A percentile compares a stretch with the other conserved stretches of the same genome.
Conservation (phyloP, 306 rosid genomes). For the Clitoria ternatea region DNA sequence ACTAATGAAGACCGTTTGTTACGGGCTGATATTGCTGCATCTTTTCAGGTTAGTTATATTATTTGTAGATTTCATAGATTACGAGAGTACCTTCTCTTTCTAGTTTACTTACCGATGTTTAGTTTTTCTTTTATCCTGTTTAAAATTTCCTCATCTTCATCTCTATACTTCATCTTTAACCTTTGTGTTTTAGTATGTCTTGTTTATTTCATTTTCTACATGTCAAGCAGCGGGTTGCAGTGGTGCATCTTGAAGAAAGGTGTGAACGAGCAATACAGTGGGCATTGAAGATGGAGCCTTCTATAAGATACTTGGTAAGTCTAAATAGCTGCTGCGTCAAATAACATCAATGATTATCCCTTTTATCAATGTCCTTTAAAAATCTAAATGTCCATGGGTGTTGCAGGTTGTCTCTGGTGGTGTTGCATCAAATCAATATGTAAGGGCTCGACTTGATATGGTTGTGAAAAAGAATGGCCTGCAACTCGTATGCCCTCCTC, state of each 20-base stretch:
- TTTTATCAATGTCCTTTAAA: conserved; percentile 8
- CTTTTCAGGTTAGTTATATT: conserved; percentile 74
- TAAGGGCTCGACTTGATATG: conserved; percentile 67
- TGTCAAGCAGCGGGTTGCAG: conserved; percentile 72
- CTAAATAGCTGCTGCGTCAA: neutral
- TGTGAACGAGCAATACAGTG: conserved; percentile 88
- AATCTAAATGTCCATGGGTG: conserved; percentile 13
- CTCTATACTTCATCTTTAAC: neutral
- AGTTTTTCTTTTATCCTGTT: neutral
- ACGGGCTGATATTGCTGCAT: conserved; percentile 95
- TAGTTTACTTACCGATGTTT: conserved; percentile 8
- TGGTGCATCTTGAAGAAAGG: conserved; percentile 91
- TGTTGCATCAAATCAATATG: conserved; percentile 89
- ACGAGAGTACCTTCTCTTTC: neutral
- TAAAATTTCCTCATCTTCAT: neutral
- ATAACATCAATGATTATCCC: conserved; percentile 8
- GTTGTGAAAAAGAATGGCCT: conserved; percentile 64
- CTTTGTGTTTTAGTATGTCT: neutral
- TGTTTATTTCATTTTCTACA: neutral
- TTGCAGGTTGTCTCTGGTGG: conserved; percentile 92
- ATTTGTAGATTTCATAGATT: conserved; percentile 11
- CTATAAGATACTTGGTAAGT: conserved; percentile 65
- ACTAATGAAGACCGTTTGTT: conserved; percentile 57
- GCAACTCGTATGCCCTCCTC: conserved; percentile 91
- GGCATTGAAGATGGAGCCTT: conserved; percentile 95